Conservation (phyloP, 169 alveolate species). For the Cryptosporidium xiaoi region DNA sequence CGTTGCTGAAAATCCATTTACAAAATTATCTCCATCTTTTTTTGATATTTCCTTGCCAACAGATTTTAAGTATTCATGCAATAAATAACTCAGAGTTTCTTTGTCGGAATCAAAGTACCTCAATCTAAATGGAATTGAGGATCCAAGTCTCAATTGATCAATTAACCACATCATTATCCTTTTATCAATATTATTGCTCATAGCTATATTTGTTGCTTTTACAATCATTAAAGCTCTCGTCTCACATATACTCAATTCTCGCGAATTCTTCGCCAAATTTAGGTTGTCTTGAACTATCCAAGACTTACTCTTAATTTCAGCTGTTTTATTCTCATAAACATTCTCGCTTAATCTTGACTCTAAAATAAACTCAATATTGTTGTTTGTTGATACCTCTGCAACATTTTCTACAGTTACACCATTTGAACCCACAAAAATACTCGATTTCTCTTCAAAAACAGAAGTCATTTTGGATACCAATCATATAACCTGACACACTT, state of each 20-base stretch:
- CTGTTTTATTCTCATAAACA: neutral
- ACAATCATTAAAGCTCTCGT: constrained; percentile 34
- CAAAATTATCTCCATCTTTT: constrained; percentile 2
- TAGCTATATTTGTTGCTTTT: constrained; percentile 37
- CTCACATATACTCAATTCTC: constrained; percentile 33
- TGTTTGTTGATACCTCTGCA: constrained; percentile 22
- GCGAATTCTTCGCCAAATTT: neutral
- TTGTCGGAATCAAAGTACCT: constrained; percentile 14
- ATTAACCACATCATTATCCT: constrained; percentile 33
- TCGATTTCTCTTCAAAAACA: neutral
- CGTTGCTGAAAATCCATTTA: constrained; percentile 13
- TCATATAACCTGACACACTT: no score
- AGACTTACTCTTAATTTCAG: neutral
- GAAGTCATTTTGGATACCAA: no score
- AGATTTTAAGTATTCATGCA: neutral
- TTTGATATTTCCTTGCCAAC: constrained; percentile 9
- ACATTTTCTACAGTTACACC: constrained; percentile 39
- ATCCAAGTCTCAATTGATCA: neutral
- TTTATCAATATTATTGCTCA: neutral
- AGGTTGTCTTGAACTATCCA: no score
- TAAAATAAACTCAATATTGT: constrained; percentile 24
- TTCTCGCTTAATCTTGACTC: constrained; percentile 36
- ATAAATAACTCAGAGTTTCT: constrained; percentile 1
- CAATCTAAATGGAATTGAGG: neutral
- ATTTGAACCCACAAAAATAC: constrained; percentile 20